phyloP scores from a whole-genome alignment of 1,284 basidiomycete genomes.

The Fomitopsis palustris region DNA sequence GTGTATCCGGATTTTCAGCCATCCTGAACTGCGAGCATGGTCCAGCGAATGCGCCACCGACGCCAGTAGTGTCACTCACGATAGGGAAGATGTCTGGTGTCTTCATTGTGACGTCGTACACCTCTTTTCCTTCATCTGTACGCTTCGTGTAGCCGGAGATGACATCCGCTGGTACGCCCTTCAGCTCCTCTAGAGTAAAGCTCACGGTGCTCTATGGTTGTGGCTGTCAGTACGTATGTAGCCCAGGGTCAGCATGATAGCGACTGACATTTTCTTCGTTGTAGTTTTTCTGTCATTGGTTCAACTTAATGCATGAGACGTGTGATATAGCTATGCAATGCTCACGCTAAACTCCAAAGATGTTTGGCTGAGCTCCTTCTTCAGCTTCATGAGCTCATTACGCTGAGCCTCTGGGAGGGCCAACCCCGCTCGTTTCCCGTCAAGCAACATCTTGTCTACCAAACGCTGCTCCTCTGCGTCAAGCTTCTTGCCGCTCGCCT shows the following conservation, averaged over 20 bases:
- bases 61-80: constrained; percentile 35
- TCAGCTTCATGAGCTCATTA: constrained; percentile 50
- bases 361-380: constrained; percentile 68
- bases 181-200: constrained; percentile 70
- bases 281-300: constrained; percentile 65
- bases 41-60: neutral
- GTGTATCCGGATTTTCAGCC: constrained; percentile 66
- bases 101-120: constrained; percentile 71
- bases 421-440: constrained; percentile 73
- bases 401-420: constrained; percentile 65
- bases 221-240: neutral
- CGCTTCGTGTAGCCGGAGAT: constrained; percentile 70
- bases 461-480: constrained; percentile 67
- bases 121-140: constrained; percentile 48
- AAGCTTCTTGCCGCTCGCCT: constrained; percentile 50
- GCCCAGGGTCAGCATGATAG: neutral
- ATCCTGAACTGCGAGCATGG: constrained; percentile 65
- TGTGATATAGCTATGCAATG: constrained; percentile 4
- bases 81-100: constrained; percentile 77
- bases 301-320: neutral
- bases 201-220: constrained; percentile 48
- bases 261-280: constrained; percentile 74
- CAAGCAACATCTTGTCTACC: constrained; percentile 73
- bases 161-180: constrained; percentile 76
- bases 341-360: constrained; percentile 73